These are phyloP conservation scores for Diplodia seriata DNA, from an alignment of 2,329 filamentous ascomycete genomes.

Conservation along the genomic window DNA sequence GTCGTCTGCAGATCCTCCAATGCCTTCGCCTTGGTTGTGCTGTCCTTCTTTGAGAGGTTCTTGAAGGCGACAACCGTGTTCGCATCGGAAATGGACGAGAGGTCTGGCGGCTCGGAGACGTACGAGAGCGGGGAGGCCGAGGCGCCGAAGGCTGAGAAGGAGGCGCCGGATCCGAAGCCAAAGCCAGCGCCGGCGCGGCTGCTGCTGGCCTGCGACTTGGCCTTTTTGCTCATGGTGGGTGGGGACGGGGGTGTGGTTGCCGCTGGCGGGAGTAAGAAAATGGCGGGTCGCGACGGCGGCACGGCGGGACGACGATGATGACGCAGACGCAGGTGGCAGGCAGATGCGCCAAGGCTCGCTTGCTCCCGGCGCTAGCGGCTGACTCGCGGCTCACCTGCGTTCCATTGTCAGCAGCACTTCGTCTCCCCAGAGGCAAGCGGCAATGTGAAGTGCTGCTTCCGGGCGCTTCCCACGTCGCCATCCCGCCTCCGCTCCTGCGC, in stretches of 20 bases:
- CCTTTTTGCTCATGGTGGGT: constrained; percentile 65
- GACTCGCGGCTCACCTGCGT: constrained; percentile 25
- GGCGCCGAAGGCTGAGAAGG: constrained; percentile 51
- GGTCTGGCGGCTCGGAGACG: constrained; percentile 82
- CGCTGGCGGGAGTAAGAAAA: constrained; percentile 10
- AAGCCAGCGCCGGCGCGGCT: constrained; percentile 61
- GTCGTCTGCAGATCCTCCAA: constrained; percentile 81
- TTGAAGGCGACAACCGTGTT: constrained; percentile 90
- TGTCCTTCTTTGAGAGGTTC: constrained; percentile 90
- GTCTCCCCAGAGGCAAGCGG: constrained; percentile 11
- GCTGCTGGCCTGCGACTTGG: constrained; percentile 69
- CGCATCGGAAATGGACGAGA: constrained; percentile 77
- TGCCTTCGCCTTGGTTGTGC: constrained; percentile 87
- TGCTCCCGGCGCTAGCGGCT: constrained; percentile 25
- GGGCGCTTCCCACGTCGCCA: constrained; percentile 31
- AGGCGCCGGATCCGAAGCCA: constrained; percentile 50
- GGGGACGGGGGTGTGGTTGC: constrained; percentile 6
- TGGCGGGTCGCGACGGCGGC: constrained; percentile 17
- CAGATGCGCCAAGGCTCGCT: constrained; percentile 21
- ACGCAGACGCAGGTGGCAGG: constrained; percentile 7
- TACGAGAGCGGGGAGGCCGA: constrained; percentile 77
- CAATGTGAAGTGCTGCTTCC: constrained; percentile 28
- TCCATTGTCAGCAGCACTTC: constrained; percentile 26
- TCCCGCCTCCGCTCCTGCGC: background rate
- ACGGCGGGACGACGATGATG: constrained; percentile 12